Percentiles rank a stretch among this genome's conserved stretches.
Conservation (phyloP, 2,329 filamentous ascomycete genomes). For the Ophiostoma novo-ulmi region DNA sequence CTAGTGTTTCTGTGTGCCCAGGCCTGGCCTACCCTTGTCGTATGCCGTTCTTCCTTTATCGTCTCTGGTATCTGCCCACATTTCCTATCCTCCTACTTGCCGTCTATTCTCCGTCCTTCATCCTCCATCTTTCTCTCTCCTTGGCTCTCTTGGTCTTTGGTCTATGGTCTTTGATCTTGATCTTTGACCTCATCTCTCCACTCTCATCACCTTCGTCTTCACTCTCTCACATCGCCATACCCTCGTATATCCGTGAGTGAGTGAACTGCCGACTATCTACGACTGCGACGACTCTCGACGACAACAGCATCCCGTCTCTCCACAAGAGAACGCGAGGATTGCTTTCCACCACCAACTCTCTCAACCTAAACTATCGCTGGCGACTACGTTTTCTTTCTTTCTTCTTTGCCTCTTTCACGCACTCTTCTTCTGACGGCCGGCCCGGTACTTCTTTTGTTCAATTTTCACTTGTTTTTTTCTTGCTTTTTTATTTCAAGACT, state of each 20-base stretch:
- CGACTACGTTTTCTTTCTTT: constrained; percentile 33
- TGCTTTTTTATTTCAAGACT: constrained; percentile 2
- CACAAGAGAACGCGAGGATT: background rate
- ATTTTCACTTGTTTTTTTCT: constrained; percentile 17
- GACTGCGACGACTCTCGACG: background rate
- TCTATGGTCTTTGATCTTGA: background rate
- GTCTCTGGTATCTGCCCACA: background rate
- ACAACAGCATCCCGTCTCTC: background rate
- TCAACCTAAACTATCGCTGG: constrained; percentile 32
- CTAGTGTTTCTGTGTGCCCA: constrained; percentile 14
- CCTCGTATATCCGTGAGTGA: background rate
- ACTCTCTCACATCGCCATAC: constrained; percentile 14
- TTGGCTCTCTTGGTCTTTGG: constrained; percentile 1
- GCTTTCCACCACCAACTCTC: background rate
- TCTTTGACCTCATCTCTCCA: background rate
- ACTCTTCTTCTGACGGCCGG: constrained; percentile 28
- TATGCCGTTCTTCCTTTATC: constrained; percentile 1
- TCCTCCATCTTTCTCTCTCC: background rate
- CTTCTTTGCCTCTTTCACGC: constrained; percentile 8
- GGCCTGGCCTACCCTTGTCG: constrained; percentile 13
- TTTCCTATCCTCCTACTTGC: background rate
- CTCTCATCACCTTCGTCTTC: background rate
- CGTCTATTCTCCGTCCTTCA: background rate
- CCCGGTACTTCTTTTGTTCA: constrained; percentile 25
- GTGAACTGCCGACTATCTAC: background rate